phyloP scores from a whole-genome alignment of 1,139 yeast species.

The Pichia sp. region DNA sequence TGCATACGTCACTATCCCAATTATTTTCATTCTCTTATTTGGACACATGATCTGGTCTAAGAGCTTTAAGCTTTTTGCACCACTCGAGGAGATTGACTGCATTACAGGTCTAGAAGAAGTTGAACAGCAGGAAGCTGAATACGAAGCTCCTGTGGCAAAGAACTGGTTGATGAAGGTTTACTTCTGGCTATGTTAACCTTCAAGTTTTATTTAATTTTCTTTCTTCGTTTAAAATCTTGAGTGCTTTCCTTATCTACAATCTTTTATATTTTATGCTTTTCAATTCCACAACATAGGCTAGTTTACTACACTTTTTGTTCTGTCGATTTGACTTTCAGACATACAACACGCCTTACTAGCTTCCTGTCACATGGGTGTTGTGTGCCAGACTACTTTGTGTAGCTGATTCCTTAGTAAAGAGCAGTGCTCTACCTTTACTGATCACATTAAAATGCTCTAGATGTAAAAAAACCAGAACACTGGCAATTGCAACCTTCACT shows the following conservation, averaged over 20 bases:
- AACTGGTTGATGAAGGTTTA: slow-evolving; percentile 37
- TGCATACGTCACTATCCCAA: slow-evolving; percentile 58
- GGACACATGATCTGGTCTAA: slow-evolving; percentile 36
- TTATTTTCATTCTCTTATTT: slow-evolving; percentile 44
- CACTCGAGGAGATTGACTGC: slow-evolving; percentile 43
- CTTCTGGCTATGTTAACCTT: slow-evolving; percentile 37
- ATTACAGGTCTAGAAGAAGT: slow-evolving; percentile 41
- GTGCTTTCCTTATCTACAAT: neutral
- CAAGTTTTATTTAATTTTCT: slow-evolving; percentile 30
- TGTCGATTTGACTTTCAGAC: too few species aligned
- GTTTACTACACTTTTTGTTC: too few species aligned
- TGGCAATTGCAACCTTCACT: too few species aligned
- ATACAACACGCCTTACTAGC: too few species aligned
- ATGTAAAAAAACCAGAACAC: too few species aligned
- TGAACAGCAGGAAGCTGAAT: slow-evolving; percentile 38
- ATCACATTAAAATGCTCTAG: too few species aligned
- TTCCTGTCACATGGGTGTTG: too few species aligned
- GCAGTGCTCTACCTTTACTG: too few species aligned
- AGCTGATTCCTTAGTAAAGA: too few species aligned
- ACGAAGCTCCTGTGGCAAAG: slow-evolving; percentile 35
- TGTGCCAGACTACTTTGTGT: too few species aligned
- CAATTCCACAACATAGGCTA: neutral
- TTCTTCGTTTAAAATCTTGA: neutral
- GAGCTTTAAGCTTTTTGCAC: slow-evolving; percentile 32
- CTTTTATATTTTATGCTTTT: neutral